phyloP scores from a whole-genome alignment of 139 green algal species.

The Gonium pectorale region DNA sequence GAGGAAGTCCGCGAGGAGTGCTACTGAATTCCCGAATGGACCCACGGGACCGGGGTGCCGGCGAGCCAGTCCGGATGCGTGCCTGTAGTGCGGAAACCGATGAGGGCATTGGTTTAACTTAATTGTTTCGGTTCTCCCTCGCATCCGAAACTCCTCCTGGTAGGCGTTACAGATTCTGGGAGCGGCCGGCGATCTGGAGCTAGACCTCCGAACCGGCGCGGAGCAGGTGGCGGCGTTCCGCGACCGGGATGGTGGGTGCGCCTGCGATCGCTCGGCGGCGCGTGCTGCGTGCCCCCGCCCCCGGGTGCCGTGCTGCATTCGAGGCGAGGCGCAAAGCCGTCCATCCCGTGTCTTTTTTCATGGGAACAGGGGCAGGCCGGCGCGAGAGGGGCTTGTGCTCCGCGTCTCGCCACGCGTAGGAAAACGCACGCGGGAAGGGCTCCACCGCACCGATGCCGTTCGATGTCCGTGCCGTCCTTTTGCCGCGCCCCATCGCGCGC shows the following conservation, averaged over 20 bases:
- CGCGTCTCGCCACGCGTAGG: not conserved
- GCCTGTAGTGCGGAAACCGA: too few species aligned
- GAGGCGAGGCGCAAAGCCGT: not conserved
- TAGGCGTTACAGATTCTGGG: constrained; percentile 22
- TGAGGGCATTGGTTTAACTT: not conserved
- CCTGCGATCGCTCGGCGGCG: not conserved
- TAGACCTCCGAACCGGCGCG: not conserved
- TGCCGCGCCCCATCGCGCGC: not conserved
- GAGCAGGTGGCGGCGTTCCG: not conserved
- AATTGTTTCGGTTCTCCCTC: not conserved
- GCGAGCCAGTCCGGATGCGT: too few species aligned
- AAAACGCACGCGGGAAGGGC: not conserved
- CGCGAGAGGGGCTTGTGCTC: not conserved
- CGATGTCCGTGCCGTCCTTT: not conserved
- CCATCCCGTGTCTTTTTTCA: too few species aligned
- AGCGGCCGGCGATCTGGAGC: not conserved
- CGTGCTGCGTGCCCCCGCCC: not conserved
- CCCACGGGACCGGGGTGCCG: too few species aligned
- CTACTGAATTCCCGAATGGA: too few species aligned
- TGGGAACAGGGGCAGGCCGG: too few species aligned
- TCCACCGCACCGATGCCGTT: not conserved
- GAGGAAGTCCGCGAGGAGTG: too few species aligned
- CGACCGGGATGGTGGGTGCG: not conserved
- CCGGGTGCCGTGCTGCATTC: not conserved
- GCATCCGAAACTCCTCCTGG: not conserved